Percentiles rank a stretch among this genome's conserved stretches.
These are phyloP conservation scores for Breynia disticha DNA, from an alignment of 441 rosid species.

Conservation along the genomic window DNA sequence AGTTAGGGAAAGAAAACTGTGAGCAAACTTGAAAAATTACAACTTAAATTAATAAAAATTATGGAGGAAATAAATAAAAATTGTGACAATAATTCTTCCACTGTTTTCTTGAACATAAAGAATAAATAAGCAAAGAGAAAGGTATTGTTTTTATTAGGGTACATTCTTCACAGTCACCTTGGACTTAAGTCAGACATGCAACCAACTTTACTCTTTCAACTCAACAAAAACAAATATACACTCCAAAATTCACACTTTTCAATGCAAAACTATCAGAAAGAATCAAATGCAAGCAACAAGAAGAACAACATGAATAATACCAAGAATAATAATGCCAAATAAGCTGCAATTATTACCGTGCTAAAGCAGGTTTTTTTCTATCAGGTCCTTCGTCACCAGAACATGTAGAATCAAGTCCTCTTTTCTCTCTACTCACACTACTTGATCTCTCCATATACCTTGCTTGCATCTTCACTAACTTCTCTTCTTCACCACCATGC, in stretches of 20 bases:
- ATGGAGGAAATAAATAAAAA: background rate
- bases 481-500: slow-evolving; percentile 10
- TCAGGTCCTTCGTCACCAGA: slow-evolving; percentile 59
- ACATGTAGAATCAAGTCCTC: slow-evolving; percentile 46
- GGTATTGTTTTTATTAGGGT: no score
- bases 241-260: no score
- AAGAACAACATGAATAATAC: background rate
- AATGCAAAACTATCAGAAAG: no score
- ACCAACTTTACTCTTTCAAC: no score
- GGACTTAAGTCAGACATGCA: no score
- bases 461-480: slow-evolving; percentile 38
- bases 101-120: no score
- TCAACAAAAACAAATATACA: no score
- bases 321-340: no score
- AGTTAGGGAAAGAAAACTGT: background rate
- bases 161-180: no score
- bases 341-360: slow-evolving; percentile 41
- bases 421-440: slow-evolving; percentile 60
- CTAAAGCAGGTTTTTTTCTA: slow-evolving; percentile 83
- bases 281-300: background rate
- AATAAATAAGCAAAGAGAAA: no score
- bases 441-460: slow-evolving; percentile 68
- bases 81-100: background rate
- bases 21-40: background rate
- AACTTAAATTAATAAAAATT: background rate